Conservation (phyloP, 176 grass and related monocot genomes). For the Oryza glumipatula region DNA sequence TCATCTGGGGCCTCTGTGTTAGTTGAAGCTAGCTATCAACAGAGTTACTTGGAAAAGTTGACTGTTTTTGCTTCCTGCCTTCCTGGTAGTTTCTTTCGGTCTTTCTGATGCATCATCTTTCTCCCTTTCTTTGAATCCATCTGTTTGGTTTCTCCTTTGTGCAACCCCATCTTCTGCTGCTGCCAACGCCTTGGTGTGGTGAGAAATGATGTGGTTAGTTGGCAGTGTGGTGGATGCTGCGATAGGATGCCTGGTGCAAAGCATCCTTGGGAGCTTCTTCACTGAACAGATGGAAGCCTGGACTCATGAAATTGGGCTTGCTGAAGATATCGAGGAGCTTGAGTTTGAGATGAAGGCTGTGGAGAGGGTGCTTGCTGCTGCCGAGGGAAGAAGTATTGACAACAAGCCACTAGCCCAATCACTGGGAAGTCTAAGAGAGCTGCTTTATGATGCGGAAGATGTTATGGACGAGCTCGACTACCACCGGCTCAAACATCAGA, state of each 20-base stretch:
- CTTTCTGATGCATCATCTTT: neutral
- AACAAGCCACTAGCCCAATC: neutral
- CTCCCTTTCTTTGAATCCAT: neutral
- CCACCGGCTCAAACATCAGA: slow-evolving; percentile 12
- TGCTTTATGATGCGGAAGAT: slow-evolving; percentile 34
- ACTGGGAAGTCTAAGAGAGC: neutral
- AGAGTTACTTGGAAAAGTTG: too few species aligned
- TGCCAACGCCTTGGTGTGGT: neutral
- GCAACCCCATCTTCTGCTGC: neutral
- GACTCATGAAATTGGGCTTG: slow-evolving; percentile 15
- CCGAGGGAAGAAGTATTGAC: neutral
- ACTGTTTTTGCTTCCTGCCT: neutral
- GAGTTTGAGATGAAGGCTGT: neutral
- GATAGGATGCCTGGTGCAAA: slow-evolving; percentile 37
- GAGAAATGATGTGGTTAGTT: neutral
- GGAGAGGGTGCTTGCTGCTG: slow-evolving; percentile 26
- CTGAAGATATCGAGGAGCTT: neutral
- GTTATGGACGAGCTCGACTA: slow-evolving; percentile 36
- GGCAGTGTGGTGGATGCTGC: neutral
- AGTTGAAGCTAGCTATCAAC: too few species aligned
- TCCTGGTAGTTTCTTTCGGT: neutral
- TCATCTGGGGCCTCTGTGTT: too few species aligned
- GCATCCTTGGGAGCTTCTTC: slow-evolving; percentile 16
- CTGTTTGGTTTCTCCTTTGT: neutral
- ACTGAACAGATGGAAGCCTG: neutral